These are phyloP conservation scores for Gossypium mustelinum DNA, from an alignment of 345 rosid species.

Conservation along the genomic window DNA sequence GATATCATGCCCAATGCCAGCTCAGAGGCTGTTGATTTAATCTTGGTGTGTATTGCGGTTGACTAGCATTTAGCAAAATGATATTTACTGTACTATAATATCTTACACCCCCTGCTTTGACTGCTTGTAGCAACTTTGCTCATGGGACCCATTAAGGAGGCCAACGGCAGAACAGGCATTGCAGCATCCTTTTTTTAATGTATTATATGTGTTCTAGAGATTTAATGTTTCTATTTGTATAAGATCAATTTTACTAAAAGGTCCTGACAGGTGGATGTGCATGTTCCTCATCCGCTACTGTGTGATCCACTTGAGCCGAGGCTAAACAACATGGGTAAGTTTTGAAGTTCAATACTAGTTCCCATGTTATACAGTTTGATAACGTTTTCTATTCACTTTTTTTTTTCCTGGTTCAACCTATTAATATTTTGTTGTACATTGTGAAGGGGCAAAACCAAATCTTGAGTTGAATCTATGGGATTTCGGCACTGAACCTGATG, in stretches of 20 bases:
- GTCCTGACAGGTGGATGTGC: conserved; percentile 43
- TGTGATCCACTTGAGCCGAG: conserved; percentile 71
- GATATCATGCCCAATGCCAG: conserved; percentile 72
- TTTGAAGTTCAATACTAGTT: conserved; percentile 8
- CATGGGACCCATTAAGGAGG: conserved; percentile 86
- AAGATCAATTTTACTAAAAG: conserved; percentile 24
- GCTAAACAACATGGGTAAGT: conserved; percentile 68
- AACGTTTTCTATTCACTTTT: neutral
- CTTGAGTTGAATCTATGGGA: conserved; percentile 94
- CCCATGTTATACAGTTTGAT: neutral
- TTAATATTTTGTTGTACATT: conserved; percentile 13
- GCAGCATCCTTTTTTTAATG: conserved; percentile 88
- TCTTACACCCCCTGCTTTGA: conserved; percentile 15
- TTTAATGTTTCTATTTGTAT: conserved; percentile 10
- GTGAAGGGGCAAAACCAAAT: conserved; percentile 66
- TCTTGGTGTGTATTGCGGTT: conserved; percentile 43
- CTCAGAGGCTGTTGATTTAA: conserved; percentile 77
- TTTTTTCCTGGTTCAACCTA: conserved; percentile 5
- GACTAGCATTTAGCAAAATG: neutral
- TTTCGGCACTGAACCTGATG: conserved; percentile 74
- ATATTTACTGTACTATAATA: conserved; percentile 2
- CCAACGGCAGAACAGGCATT: conserved; percentile 91
- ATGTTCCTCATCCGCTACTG: conserved; percentile 55
- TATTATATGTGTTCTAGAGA: conserved; percentile 29
- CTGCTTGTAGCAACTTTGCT: conserved; percentile 60